A percentile compares a stretch with the other conserved stretches of the same genome.
These are phyloP conservation scores for Sphaerobolus stellatus DNA, from an alignment of 1,284 basidiomycete species.

Conservation along the genomic window DNA sequence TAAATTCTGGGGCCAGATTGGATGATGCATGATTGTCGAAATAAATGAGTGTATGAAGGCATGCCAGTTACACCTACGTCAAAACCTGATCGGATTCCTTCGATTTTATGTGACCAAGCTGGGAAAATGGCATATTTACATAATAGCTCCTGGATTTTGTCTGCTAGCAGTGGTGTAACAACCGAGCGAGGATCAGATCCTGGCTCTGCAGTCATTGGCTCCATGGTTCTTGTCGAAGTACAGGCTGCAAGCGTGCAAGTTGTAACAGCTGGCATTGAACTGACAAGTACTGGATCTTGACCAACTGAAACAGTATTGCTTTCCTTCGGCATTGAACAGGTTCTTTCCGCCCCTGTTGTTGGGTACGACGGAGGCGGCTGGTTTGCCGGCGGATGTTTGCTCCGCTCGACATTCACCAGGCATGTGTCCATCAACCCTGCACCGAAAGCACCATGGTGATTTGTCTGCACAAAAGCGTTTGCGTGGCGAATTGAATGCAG, in stretches of 20 bases:
- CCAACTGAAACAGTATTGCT: slow-evolving; percentile 24
- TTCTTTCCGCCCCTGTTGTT: too few species aligned
- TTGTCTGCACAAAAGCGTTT: neutral
- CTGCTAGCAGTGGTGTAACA: slow-evolving; percentile 25
- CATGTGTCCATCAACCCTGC: too few species aligned
- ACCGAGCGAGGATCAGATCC: slow-evolving; percentile 24
- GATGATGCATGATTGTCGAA: slow-evolving; percentile 14
- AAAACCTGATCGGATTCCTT: too few species aligned
- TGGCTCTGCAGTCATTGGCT: slow-evolving; percentile 20
- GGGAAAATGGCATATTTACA: slow-evolving; percentile 16
- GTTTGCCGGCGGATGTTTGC: neutral
- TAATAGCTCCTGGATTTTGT: slow-evolving; percentile 18
- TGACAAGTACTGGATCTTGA: slow-evolving; percentile 16
- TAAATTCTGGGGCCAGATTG: too few species aligned
- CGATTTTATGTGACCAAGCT: too few species aligned
- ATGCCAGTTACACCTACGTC: too few species aligned
- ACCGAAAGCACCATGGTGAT: neutral
- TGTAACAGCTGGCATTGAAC: slow-evolving; percentile 17
- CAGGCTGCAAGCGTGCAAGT: slow-evolving; percentile 28
- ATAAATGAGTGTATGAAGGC: too few species aligned
- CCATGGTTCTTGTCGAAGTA: slow-evolving; percentile 26
- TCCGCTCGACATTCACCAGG: too few species aligned
- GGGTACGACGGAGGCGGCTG: neutral
- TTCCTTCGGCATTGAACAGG: slow-evolving; percentile 17
- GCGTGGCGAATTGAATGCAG: neutral